Conservation (phyloP, 352 stramenopile genomes). For the Discostella stelligera region DNA sequence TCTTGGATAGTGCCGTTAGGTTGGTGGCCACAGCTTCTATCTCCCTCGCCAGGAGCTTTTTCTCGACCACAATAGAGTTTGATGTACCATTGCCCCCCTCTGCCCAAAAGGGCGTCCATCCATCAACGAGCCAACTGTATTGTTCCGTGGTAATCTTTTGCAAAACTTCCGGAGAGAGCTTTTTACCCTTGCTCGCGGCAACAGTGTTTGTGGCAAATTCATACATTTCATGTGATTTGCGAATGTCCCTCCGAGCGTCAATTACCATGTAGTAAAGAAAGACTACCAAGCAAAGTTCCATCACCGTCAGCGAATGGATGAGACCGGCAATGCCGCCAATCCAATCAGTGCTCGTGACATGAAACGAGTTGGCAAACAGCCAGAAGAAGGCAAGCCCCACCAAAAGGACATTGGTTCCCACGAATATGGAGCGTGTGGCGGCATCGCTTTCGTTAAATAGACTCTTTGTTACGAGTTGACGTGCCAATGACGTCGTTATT, state of each 20-base stretch:
- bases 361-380: constrained; percentile 74
- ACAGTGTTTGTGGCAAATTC: constrained; percentile 34
- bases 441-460: constrained; percentile 60
- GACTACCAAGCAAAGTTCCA: constrained; percentile 68
- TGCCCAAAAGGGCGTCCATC: constrained; percentile 47
- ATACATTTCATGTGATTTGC: constrained; percentile 40
- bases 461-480: constrained; percentile 62
- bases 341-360: constrained; percentile 73
- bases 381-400: constrained; percentile 78
- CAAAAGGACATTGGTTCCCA: constrained; percentile 58
- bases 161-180: constrained; percentile 4
- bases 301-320: constrained; percentile 75
- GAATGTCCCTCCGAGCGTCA: constrained; percentile 20
- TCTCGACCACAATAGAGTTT: constrained; percentile 13
- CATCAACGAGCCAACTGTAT: constrained; percentile 47
- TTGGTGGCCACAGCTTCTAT: constrained; percentile 39
- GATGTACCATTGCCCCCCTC: neutral
- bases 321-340: constrained; percentile 72
- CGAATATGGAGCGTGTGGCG: constrained; percentile 54
- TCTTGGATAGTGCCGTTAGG: constrained; percentile 23
- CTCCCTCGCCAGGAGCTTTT: constrained; percentile 47
- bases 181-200: constrained; percentile 8
- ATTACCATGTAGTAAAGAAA: constrained; percentile 77
- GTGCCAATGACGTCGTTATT: constrained; percentile 19
- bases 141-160: constrained; percentile 37